These are phyloP conservation scores for Penicillium antarcticum DNA, from an alignment of 495 filamentous ascomycete species.

Conservation along the genomic window DNA sequence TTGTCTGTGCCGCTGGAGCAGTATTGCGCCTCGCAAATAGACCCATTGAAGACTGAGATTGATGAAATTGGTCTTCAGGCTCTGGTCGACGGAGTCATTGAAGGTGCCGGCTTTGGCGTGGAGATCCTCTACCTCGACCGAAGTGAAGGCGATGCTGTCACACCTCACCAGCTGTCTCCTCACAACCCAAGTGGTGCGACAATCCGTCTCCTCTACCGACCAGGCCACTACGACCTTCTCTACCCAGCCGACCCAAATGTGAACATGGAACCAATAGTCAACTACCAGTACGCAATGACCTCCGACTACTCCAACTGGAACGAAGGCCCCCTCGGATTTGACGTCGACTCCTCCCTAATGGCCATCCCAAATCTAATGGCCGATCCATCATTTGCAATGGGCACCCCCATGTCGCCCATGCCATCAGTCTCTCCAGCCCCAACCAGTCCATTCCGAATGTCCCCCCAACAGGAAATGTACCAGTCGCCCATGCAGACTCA, in stretches of 20 bases:
- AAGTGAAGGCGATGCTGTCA: conserved; percentile 75
- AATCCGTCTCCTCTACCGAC: conserved; percentile 66
- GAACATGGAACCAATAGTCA: conserved; percentile 46
- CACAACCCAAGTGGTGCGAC: conserved; percentile 51
- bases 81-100: conserved; percentile 75
- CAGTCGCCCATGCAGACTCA: conserved; percentile 34
- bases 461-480: conserved; percentile 39
- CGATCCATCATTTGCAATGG: conserved; percentile 36
- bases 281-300: conserved; percentile 43
- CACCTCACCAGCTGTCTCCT: conserved; percentile 65
- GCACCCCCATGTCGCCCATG: conserved; percentile 31
- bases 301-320: conserved; percentile 42
- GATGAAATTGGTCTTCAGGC: conserved; percentile 80
- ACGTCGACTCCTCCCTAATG: conserved; percentile 51
- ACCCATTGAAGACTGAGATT: conserved; percentile 76
- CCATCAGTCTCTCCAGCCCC: conserved; percentile 46
- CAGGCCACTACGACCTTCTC: conserved; percentile 92
- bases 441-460: conserved; percentile 44
- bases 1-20: conserved; percentile 60
- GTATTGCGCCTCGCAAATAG: conserved; percentile 69
- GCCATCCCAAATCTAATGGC: conserved; percentile 44
- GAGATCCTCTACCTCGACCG: conserved; percentile 92
- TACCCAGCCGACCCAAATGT: conserved; percentile 64
- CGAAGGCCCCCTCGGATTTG: conserved; percentile 46
- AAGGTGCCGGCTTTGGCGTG: conserved; percentile 67